These are phyloP conservation scores for Clonostachys byssicola DNA, from an alignment of 2,329 filamentous ascomycete genomes.

Conservation along the genomic window DNA sequence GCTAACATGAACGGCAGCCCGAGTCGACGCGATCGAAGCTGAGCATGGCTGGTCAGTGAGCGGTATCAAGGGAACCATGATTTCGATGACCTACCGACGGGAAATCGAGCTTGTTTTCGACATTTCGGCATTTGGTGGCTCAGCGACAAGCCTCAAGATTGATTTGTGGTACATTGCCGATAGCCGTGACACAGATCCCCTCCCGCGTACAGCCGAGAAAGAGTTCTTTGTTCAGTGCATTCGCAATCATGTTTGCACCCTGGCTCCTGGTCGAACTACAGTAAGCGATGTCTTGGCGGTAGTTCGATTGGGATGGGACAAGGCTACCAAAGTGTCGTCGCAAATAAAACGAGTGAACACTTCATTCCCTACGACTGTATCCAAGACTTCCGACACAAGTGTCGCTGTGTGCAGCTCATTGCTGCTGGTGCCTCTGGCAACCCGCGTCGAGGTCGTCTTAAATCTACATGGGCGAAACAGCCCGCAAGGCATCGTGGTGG, in stretches of 20 bases:
- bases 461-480: slow-evolving; percentile 41
- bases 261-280: slow-evolving; percentile 53
- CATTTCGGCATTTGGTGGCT: slow-evolving; percentile 51
- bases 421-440: slow-evolving; percentile 60
- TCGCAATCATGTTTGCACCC: slow-evolving; percentile 59
- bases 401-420: slow-evolving; percentile 59
- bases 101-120: slow-evolving; percentile 74
- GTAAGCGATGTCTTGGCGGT: slow-evolving; percentile 53
- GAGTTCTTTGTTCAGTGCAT: slow-evolving; percentile 75
- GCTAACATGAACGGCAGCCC: slow-evolving; percentile 37
- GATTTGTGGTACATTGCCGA: slow-evolving; percentile 68
- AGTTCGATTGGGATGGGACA: slow-evolving; percentile 63
- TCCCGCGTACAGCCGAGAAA: slow-evolving; percentile 58
- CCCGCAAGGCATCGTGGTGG: slow-evolving; percentile 46
- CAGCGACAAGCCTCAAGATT: slow-evolving; percentile 48
- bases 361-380: slow-evolving; percentile 60
- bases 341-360: slow-evolving; percentile 59
- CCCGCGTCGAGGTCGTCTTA: slow-evolving; percentile 63
- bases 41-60: slow-evolving; percentile 69
- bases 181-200: slow-evolving; percentile 43
- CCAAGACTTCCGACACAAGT: slow-evolving; percentile 59
- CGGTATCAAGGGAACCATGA: slow-evolving; percentile 52
- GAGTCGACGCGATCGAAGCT: slow-evolving; percentile 61
- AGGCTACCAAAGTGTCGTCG: slow-evolving; percentile 52
- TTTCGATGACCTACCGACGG: slow-evolving; percentile 71